Conservation (phyloP, 1,284 basidiomycete genomes). For the Ustilago xerochloae region DNA sequence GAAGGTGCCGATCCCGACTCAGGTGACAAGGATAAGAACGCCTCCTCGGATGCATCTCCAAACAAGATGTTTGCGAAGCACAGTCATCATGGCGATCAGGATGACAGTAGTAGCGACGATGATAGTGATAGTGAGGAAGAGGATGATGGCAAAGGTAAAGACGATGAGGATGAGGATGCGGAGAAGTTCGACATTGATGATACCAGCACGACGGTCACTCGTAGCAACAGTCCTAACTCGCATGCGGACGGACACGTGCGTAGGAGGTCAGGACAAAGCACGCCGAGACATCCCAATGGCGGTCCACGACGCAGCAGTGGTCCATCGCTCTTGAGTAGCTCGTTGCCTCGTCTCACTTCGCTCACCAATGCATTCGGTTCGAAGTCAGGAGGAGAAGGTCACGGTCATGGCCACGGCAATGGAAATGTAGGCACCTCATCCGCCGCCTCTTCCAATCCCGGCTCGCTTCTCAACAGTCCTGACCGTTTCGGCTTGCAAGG, state of each 20-base stretch:
- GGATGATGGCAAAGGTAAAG: slow-evolving; percentile 30
- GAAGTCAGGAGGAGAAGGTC: slow-evolving; percentile 16
- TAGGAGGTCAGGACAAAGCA: slow-evolving; percentile 35
- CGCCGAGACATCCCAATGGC: slow-evolving; percentile 22
- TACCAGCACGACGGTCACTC: slow-evolving; percentile 49
- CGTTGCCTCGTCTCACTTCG: slow-evolving; percentile 38
- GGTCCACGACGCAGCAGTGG: slow-evolving; percentile 21
- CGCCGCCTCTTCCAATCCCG: slow-evolving; percentile 23
- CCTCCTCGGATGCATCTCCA: slow-evolving; percentile 14
- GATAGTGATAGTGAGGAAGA: slow-evolving; percentile 42
- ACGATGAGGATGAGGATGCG: slow-evolving; percentile 48
- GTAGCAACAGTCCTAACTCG: slow-evolving; percentile 47
- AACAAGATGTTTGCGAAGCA: slow-evolving; percentile 44
- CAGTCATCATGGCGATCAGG: slow-evolving; percentile 16
- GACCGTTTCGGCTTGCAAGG: slow-evolving; percentile 62
- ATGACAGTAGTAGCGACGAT: slow-evolving; percentile 31
- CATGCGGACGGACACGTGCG: slow-evolving; percentile 32
- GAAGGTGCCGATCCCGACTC: slow-evolving; percentile 75
- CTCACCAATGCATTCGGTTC: slow-evolving; percentile 24
- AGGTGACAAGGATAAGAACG: slow-evolving; percentile 22
- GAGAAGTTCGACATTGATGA: slow-evolving; percentile 67
- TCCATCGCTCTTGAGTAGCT: slow-evolving; percentile 26
- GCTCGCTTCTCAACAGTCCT: slow-evolving; percentile 53
- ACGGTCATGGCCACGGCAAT: neutral
- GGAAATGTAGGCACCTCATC: slow-evolving; percentile 11